These are phyloP conservation scores for Solanum raphanifolium DNA, from an alignment of 257 asterid species.

Conservation along the genomic window DNA sequence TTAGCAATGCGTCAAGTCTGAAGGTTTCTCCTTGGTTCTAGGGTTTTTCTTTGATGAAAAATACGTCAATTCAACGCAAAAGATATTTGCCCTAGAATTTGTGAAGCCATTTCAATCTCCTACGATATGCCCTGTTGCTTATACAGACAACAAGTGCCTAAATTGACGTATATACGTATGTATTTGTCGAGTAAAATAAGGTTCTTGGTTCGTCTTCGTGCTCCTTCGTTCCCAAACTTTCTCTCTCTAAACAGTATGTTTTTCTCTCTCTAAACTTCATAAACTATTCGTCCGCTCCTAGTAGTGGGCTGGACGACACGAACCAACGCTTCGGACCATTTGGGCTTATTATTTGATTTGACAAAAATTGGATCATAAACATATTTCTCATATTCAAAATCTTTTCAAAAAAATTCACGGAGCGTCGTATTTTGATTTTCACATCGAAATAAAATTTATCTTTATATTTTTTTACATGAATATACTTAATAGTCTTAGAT, in stretches of 20 bases:
- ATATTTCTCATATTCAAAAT: not conserved
- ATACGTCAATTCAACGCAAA: conserved; percentile 33
- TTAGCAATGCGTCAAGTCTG: conserved; percentile 2
- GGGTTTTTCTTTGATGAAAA: conserved; percentile 37
- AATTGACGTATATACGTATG: not conserved
- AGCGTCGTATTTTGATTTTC: not conserved
- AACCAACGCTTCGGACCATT: not conserved
- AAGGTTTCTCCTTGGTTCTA: conserved; percentile 12
- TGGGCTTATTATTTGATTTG: not conserved
- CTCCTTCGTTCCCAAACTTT: conserved; percentile 1
- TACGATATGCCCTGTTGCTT: not conserved
- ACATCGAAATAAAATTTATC: no score
- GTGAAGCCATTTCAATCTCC: not conserved
- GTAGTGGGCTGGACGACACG: not conserved
- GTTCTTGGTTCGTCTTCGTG: conserved; percentile 10
- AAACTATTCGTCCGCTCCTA: conserved; percentile 3
- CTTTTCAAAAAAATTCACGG: not conserved
- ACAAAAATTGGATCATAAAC: not conserved
- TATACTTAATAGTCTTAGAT: not conserved
- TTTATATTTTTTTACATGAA: no score
- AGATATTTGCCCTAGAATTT: conserved; percentile 2
- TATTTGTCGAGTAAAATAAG: conserved; percentile 5
- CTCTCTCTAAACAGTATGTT: not conserved
- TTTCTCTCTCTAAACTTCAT: conserved; percentile 2
- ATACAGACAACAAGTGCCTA: not conserved